phyloP scores from a whole-genome alignment of 2,329 filamentous ascomycete species.

The Atkinsonella hypoxylon region DNA sequence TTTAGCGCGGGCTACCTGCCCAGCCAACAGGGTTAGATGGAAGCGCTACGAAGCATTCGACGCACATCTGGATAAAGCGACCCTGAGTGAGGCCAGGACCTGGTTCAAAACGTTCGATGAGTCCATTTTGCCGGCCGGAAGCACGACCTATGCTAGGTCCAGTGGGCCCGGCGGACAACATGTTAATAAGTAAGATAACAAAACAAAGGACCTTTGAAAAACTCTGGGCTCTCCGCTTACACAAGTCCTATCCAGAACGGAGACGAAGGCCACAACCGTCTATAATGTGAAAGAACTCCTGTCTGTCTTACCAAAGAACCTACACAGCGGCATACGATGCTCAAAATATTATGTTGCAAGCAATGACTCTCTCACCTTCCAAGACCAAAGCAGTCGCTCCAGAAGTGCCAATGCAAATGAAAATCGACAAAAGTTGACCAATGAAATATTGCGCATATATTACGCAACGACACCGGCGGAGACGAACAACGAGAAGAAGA shows the following conservation, averaged over 20 bases:
- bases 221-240: constrained; percentile 11
- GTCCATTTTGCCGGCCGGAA: constrained; percentile 35
- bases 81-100: constrained; percentile 36
- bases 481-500: constrained; percentile 32
- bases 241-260: constrained; percentile 33
- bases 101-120: constrained; percentile 37
- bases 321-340: constrained; percentile 33
- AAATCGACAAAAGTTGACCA: constrained; percentile 36
- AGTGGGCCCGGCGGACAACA: constrained; percentile 50
- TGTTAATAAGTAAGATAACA: constrained; percentile 45
- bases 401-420: constrained; percentile 39
- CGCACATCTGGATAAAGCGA: constrained; percentile 35
- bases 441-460: constrained; percentile 38
- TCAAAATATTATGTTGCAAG: constrained; percentile 42
- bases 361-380: constrained; percentile 41
- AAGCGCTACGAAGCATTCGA: constrained; percentile 37
- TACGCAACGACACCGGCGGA: constrained; percentile 32
- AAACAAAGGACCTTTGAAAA: constrained; percentile 15
- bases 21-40: constrained; percentile 9
- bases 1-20: not conserved
- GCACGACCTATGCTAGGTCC: constrained; percentile 43
- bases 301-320: constrained; percentile 30
- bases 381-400: constrained; percentile 42
- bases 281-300: constrained; percentile 38
- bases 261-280: constrained; percentile 44